Base-by-base conservation (phyloP, 1,139 yeast genomes). In the Yamadazyma blattariae region DNA sequence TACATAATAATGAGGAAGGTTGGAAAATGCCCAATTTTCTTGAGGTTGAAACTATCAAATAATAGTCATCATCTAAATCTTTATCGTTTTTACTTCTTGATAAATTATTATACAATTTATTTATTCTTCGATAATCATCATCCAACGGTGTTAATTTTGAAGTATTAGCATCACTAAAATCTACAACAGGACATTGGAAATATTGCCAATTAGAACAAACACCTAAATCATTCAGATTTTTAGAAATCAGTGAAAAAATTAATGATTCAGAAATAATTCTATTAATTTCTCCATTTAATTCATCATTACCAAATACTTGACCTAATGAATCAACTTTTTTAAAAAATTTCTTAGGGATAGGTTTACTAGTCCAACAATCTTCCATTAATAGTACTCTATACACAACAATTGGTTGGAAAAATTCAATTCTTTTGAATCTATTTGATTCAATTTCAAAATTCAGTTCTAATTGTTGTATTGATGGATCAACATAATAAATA, bases 301-400 rank as follows among this genome's bases (percentile, higher is more conserved):
- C 47, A 3, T 53, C 50, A 42, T 67, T 68, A 0, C 83, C 82
- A 3, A 75, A 68, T 35, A 78, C 63, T 11, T 71, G 73, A 15
- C 58, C 51, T 3, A 79, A 44, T 2, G 76, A 66, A 18, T 59
- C 56, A 1, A 82, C 87, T 11, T 60, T 60, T 38, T 67, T 64
- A 57, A 82, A 82, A 42, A 58, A 65, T 5, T 45, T 44, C 1
- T 64, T 53, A 11, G 55, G 50, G 1, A 80, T 52, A 1, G 67
- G 64, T 32, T 62, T 64, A 10, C 69, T 56, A 1, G 84, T 70
- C 87, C 88, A 80, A 34, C 76, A 77, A 41, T 70, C 74, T 32
- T 77, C 81, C 5, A 58, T 59, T 20, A 79, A 45, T 10, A 67
- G 45, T 1, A 66, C 49, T 32, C 72, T 35, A 7, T 51, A 44